Base-by-base conservation (phyloP, 345 rosid genomes). In the Rhodamnia rubescens region DNA sequence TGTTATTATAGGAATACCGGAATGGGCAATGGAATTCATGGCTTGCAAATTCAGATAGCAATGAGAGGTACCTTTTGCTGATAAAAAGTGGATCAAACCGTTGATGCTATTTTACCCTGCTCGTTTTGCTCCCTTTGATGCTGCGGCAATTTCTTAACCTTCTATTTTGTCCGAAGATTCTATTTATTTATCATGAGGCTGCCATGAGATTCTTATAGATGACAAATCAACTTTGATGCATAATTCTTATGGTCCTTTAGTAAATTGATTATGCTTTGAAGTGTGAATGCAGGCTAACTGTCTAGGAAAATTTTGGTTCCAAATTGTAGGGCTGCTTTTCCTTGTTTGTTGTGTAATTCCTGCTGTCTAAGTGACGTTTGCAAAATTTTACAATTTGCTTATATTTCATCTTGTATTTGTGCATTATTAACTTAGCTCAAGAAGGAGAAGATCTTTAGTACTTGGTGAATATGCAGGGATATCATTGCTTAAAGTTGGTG, bases 21-120 rank as follows among this genome's bases (percentile, higher is more conserved):
- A 82, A 94, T 95, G 85, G 99, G 95, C 85, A 94, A 94, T 89
- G 99, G 99, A 84, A 92, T 97, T 75, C 99, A 97, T 86, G 88
- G 93, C 89, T 92, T 97, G 50, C 99, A 97, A 91, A 86, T 97
- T 90, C 96, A 92, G 74, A 93, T 97, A 86, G 98, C 97, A 74
- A 93, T 93, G 97, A 93, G 98, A 92, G 99, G 98, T 95, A 91
- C 53, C 51, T 85, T 36, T 22, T 22, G 80, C 80, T 69, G 47
- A 69, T 18, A n/a, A 32, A 55, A 22, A 69, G 47, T 24, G n/a
- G 51, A 42, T 29, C 75, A 56, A 83, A 83, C 22, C 42, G 40
- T 53, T n/a, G 49, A 7, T 18, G 53, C 81, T 54, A 56, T 58
- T 26, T 86, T 53, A 24, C 40, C 75, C 24, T 32, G 24, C 42